Evolutionary conservation across 2,329 filamentous ascomycete genomes (phyloP), one percentile per base, ranked within the genome.

Genomic region (Waltergamsia citrina): DNA sequence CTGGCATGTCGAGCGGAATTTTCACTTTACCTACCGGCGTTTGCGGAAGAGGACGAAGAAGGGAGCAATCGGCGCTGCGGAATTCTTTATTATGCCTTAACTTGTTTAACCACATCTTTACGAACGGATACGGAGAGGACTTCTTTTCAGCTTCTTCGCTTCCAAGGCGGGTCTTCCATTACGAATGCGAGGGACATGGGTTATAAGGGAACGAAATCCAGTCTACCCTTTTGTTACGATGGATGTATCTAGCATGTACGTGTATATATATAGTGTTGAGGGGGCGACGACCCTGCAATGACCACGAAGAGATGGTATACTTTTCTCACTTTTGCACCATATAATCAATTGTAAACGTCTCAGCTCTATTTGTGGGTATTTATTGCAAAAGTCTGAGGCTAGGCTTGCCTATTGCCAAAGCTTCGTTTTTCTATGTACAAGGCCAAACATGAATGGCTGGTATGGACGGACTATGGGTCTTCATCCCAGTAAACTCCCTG

Each of bases 1-100:
- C 31, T 33, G 31, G 31, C 31, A 33, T 25, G 31, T 33, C 31
- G 31, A 25, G 25, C 12, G 31, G 22, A 24, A 25, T 9, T 33
- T 33, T 15, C 20, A 24, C 20, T 15, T 16, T 33, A 25, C 20
- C 20, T 14, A 27, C n/a, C 18, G 31, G 31, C 31, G 31, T 33
- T 30, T 33, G 14, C 20, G 15, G 7, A 17, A 11, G 8, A 29
- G 7, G 28, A 15, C 11, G 25, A 25, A 14, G 12, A 12, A 15
- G 19, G 20, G 31, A 23, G 31, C 31, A 15, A 22, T 33, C 20
- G 31, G 31, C 31, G 31, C 31, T 14, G 31, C 20, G 20, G 20
- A 30, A 30, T 30, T 30, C 6, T 5, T 30, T 7, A 6, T 30
- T 27, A 27, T 27, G 25, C 16, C 12, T 6, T 7, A 15, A 15